Conservation (phyloP, 768 basidiomycete species). For the Rhizopogon vesiculosus region DNA sequence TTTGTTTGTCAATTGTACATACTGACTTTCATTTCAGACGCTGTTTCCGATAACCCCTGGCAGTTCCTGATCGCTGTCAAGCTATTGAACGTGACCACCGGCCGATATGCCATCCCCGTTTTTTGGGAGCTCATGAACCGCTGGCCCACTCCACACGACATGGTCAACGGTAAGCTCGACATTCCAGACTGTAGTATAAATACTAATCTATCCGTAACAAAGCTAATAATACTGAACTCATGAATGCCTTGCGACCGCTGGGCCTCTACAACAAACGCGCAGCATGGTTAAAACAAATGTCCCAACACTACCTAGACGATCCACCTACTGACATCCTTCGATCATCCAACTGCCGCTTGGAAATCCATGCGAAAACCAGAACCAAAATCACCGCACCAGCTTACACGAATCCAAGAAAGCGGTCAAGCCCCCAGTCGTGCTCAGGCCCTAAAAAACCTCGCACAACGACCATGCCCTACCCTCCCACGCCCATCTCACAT, state of each 20-base stretch:
- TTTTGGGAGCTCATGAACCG: constrained; percentile 51
- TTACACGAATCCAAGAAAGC: neutral
- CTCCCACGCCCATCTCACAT: constrained; percentile 47
- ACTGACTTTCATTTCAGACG: constrained; percentile 31
- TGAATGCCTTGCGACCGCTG: constrained; percentile 43
- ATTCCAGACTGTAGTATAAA: neutral
- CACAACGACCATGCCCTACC: constrained; percentile 25
- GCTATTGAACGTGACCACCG: constrained; percentile 68
- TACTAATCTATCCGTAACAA: neutral
- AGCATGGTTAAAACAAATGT: constrained; percentile 50
- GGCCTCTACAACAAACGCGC: constrained; percentile 59
- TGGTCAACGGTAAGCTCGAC: constrained; percentile 45
- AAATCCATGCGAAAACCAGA: neutral
- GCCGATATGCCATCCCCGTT: constrained; percentile 58
- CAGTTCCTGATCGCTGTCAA: constrained; percentile 63
- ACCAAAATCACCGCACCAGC: neutral
- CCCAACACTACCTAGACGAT: constrained; percentile 43
- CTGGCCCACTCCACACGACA: constrained; percentile 54
- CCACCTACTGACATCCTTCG: constrained; percentile 32
- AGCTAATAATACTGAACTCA: constrained; percentile 44
- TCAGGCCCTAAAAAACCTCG: neutral
- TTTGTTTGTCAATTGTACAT: neutral
- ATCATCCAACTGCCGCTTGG: constrained; percentile 16
- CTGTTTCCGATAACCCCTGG: constrained; percentile 56
- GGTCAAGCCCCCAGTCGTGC: neutral